These are phyloP conservation scores for Domatiomyces catenatus DNA, from an alignment of 2,329 filamentous ascomycete genomes.

Conservation along the genomic window DNA sequence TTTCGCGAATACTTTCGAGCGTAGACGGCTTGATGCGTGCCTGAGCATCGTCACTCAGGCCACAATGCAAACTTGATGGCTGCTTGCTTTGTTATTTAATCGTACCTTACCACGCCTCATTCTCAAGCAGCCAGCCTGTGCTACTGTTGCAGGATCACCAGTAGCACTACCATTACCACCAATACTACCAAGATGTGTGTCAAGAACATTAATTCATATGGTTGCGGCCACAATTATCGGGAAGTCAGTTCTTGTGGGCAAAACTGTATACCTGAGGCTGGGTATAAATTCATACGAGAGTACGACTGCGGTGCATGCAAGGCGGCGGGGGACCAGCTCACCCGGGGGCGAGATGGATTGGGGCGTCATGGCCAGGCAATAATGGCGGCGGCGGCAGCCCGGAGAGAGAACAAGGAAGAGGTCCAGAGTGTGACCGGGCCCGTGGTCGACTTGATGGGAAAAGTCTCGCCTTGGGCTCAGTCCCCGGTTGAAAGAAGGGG, in stretches of 20 bases:
- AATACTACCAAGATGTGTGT: conserved; percentile 11
- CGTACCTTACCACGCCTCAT: neutral
- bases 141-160: neutral
- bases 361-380: conserved; percentile 7
- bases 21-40: too few relatives aligned
- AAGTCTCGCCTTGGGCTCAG: conserved; percentile 10
- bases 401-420: conserved; percentile 3
- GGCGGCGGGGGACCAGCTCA: conserved; percentile 9
- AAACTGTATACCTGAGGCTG: conserved; percentile 10
- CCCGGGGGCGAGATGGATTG: conserved; percentile 15
- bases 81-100: too few relatives aligned
- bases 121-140: neutral
- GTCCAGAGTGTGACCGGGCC: conserved; percentile 1
- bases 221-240: conserved; percentile 16
- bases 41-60: too few relatives aligned
- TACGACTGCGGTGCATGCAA: conserved; percentile 15
- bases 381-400: conserved; percentile 6
- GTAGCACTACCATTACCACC: too few relatives aligned
- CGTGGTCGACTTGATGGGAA: conserved; percentile 3
- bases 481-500: neutral
- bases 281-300: conserved; percentile 10
- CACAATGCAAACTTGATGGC: too few relatives aligned
- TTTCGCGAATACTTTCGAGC: too few relatives aligned
- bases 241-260: conserved; percentile 10
- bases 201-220: conserved; percentile 16